Evolutionary conservation across 352 stramenopile genomes (phyloP).

Genomic region (Globisporangium cederbergense): DNA sequence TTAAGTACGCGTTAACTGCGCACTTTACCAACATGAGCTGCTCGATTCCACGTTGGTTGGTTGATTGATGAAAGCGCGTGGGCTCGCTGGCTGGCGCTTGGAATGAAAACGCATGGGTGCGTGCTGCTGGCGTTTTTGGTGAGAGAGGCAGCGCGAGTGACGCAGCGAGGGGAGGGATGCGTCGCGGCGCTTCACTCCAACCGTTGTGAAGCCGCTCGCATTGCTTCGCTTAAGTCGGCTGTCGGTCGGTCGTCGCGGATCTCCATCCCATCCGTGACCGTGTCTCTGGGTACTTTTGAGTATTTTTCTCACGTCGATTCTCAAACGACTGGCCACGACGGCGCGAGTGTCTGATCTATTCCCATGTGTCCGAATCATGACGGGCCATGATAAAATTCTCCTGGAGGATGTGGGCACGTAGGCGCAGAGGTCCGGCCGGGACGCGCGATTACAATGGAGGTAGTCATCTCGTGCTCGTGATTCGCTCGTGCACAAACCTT

Average conservation of each 20-base stretch:
- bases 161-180: constrained; percentile 1
- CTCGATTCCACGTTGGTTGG: no score
- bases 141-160: constrained; percentile 2
- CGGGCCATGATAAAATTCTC: constrained; percentile 10
- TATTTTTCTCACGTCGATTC: neutral
- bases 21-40: constrained; percentile 3
- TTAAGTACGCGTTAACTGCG: neutral
- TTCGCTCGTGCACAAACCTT: neutral
- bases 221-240: neutral
- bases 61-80: no score
- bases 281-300: neutral
- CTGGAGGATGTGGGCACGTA: neutral
- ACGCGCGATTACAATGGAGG: neutral
- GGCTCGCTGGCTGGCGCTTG: neutral
- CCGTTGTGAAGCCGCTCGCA: neutral
- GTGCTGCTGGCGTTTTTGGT: neutral
- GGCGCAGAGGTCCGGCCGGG: neutral
- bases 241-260: neutral
- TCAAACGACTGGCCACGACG: constrained; percentile 9
- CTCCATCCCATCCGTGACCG: constrained; percentile 3
- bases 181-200: constrained; percentile 1
- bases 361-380: neutral
- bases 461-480: neutral
- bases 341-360: neutral
- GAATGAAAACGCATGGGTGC: constrained; percentile 1